A percentile compares a stretch with the other conserved stretches of the same genome.
Conservation (phyloP, 495 filamentous ascomycete species). For the Parachaetomium inaequale region DNA sequence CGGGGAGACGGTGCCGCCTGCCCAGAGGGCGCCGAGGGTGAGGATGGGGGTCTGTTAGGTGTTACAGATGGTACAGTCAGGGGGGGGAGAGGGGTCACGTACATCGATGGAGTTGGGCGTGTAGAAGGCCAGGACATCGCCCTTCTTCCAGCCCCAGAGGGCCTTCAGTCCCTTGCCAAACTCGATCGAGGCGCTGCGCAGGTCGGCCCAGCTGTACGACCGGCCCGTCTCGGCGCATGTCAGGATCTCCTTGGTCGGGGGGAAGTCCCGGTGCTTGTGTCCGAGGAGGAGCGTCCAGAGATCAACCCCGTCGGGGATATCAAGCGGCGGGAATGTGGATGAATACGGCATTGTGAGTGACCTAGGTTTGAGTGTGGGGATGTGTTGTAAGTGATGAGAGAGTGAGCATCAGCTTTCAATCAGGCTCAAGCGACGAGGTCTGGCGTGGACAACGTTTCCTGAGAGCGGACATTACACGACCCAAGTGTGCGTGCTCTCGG, state of each 20-base stretch:
- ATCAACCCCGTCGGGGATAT: conserved; percentile 61
- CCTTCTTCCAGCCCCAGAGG: conserved; percentile 72
- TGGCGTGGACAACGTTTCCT: background rate
- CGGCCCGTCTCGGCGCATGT: conserved; percentile 69
- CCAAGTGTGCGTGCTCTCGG: too few relatives aligned
- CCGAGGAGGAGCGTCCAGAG: conserved; percentile 72
- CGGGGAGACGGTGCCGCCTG: conserved; percentile 74
- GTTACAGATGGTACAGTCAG: background rate
- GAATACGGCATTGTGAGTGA: conserved; percentile 50
- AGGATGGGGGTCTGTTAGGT: conserved; percentile 56
- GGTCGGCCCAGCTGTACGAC: conserved; percentile 68
- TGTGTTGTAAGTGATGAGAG: background rate
- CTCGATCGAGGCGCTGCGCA: conserved; percentile 60
- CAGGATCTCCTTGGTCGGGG: conserved; percentile 60
- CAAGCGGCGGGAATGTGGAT: conserved; percentile 53
- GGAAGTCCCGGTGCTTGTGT: conserved; percentile 14
- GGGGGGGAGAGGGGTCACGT: background rate
- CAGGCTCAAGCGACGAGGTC: background rate
- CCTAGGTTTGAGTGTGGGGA: too few relatives aligned
- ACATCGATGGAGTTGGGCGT: conserved; percentile 65
- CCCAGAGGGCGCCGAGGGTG: conserved; percentile 78
- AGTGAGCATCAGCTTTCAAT: background rate
- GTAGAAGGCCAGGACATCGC: conserved; percentile 68
- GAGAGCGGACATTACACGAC: background rate
- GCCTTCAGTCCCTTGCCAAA: conserved; percentile 77